Percentiles rank a stretch among this genome's conserved stretches.
Conservation (phyloP, 2,329 filamentous ascomycete species). For the Ceratocystis papillata region DNA sequence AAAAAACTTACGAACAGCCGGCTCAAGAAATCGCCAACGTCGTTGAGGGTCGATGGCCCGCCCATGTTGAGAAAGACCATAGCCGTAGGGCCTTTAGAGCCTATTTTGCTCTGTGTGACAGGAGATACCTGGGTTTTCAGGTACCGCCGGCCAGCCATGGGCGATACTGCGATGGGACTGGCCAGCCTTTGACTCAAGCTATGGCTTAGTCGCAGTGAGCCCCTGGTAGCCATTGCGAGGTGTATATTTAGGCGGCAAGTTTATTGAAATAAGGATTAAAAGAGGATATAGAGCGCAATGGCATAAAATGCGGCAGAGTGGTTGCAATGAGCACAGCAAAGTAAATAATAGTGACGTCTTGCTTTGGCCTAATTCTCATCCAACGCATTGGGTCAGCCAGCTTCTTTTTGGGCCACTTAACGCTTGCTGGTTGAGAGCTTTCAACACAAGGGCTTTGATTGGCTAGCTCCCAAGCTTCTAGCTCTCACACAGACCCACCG, state of each 20-base stretch:
- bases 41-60: constrained; percentile 74
- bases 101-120: constrained; percentile 65
- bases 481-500: background rate
- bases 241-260: background rate
- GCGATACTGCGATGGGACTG: constrained; percentile 27
- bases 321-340: background rate
- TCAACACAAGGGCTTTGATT: background rate
- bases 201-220: constrained; percentile 27
- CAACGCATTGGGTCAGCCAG: background rate
- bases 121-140: constrained; percentile 49
- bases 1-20: constrained; percentile 66
- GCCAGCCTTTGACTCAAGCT: constrained; percentile 27
- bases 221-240: constrained; percentile 30
- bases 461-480: background rate
- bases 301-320: background rate
- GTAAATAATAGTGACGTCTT: background rate
- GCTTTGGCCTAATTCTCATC: background rate
- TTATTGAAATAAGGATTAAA: background rate
- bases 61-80: constrained; percentile 99
- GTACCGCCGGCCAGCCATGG: constrained; percentile 27
- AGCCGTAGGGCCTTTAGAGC: constrained; percentile 71
- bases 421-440: background rate
- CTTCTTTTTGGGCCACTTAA: background rate
- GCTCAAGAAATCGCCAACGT: constrained; percentile 83
- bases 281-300: background rate